Base-by-base conservation (phyloP, 306 rosid genomes). In the Medicago ruthenica region DNA sequence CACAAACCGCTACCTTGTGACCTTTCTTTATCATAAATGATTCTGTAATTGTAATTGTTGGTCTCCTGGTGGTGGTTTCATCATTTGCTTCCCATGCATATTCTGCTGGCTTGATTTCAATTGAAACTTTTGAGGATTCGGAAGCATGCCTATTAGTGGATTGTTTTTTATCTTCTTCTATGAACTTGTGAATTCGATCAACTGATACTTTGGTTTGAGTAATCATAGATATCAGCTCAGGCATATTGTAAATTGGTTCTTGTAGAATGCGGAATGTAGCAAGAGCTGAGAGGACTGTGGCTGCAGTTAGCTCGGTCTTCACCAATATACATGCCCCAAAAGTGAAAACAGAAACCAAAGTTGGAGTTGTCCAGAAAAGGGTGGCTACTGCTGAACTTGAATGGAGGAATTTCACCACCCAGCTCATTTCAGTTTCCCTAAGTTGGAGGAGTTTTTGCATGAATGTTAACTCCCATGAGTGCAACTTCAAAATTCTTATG, bases 201-300 rank as follows among this genome's bases (percentile, higher is more conserved):
- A 93, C 7, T 7, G 97, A 93, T 5, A 93, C 93, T 77, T 89
- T 93, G 24, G 98, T 85, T 77, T 93, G 98, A 66, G 93, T 83
- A 67, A 88, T 85, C 93, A 86, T 89, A 84, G 97, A 89, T 70
- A 93, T 86, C 54, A 93, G 93, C 83, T 93, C 98, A 2, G 97
- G 96, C 20, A 93, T 87, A 75, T 93, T 89, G 85, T 89, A 85
- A 73, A 93, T 91, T n/a, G 98, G 98, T 76, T 91, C 98, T 75
- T 93, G 98, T 20, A 93, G 75, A 67, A 93, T 85, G 12, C 93
- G 84, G 66, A 93, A 91, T 58, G 98, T 91, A 36, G 98, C 97
- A 47, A 93, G 79, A 67, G 98, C 96, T 8, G 98, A 93, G 71
- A 93, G 86, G 17, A 88, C 98, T 0, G 85, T 87, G 7, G 96